A percentile compares a stretch with the other conserved stretches of the same genome.
Conservation (phyloP, 225 moss, liverwort and hornwort species). For the Bryum argenteum region DNA sequence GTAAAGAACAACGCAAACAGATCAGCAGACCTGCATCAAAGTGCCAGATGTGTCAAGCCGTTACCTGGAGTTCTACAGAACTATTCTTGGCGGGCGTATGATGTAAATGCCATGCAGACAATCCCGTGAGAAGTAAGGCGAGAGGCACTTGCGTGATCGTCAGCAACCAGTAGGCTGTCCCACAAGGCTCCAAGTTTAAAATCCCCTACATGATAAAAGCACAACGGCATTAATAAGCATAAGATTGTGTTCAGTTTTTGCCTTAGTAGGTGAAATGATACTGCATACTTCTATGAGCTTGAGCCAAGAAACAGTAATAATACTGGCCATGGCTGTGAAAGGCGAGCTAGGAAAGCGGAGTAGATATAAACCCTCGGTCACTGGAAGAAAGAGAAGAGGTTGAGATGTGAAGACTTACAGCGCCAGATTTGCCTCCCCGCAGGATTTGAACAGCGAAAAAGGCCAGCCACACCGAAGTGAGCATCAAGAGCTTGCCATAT, state of each 20-base stretch:
- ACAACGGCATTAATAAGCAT: conserved; percentile 10
- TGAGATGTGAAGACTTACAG: conserved; percentile 39
- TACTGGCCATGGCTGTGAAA: background rate
- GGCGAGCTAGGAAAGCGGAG: background rate
- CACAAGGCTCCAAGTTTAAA: conserved; percentile 49
- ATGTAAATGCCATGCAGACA: conserved; percentile 34
- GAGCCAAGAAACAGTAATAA: conserved; percentile 2
- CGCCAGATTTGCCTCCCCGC: conserved; percentile 51
- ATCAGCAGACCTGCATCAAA: background rate
- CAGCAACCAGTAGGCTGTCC: conserved; percentile 56
- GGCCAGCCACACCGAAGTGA: conserved; percentile 55
- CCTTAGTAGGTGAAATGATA: background rate
- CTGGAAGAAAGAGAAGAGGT: background rate
- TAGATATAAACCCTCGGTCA: background rate
- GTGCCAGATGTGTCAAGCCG: conserved; percentile 4
- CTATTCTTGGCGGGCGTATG: conserved; percentile 17
- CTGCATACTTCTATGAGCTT: background rate
- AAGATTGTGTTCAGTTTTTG: background rate
- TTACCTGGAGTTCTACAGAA: conserved; percentile 22
- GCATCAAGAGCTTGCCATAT: conserved; percentile 33
- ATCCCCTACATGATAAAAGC: conserved; percentile 38
- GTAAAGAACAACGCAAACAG: background rate
- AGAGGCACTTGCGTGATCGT: conserved; percentile 53
- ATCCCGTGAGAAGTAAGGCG: conserved; percentile 47
- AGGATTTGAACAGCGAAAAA: conserved; percentile 64